Evolutionary conservation across 768 basidiomycete species (phyloP).

Genomic region (Macrocybe gigantea): DNA sequence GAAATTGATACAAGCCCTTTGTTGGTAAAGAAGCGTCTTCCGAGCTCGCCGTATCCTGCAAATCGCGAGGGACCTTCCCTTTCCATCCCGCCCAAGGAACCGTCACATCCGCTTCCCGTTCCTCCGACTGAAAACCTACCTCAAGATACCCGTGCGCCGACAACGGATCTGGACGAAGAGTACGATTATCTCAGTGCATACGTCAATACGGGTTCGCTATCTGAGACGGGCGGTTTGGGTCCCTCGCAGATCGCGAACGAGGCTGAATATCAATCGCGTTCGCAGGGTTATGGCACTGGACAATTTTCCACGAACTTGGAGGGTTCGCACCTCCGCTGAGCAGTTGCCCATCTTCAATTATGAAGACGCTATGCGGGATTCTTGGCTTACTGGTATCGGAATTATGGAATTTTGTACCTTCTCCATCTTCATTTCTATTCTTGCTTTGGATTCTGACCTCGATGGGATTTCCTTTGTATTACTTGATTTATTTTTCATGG

Average conservation of each 20-base stretch:
- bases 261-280: constrained; percentile 1
- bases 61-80: constrained; percentile 6
- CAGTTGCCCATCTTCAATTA: too few species aligned
- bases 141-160: not conserved
- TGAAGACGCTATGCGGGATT: too few species aligned
- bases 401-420: too few species aligned
- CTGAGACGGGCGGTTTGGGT: constrained; percentile 6
- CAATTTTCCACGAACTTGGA: constrained; percentile 45
- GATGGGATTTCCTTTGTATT: too few species aligned
- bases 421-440: too few species aligned
- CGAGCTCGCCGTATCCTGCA: constrained; percentile 35
- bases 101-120: constrained; percentile 7
- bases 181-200: constrained; percentile 62
- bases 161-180: constrained; percentile 32
- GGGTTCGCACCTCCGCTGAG: not conserved
- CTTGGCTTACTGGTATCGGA: too few species aligned
- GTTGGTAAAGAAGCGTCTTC: constrained; percentile 42
- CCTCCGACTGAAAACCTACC: constrained; percentile 1
- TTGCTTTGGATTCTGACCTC: too few species aligned
- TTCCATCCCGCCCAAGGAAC: constrained; percentile 9
- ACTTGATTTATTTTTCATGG: too few species aligned
- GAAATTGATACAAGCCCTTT: constrained; percentile 43
- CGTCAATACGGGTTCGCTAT: constrained; percentile 16
- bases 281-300: constrained; percentile 30
- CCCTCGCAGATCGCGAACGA: constrained; percentile 4